phyloP scores from a whole-genome alignment of 1,284 basidiomycete species.

The Coniferiporia weirii region DNA sequence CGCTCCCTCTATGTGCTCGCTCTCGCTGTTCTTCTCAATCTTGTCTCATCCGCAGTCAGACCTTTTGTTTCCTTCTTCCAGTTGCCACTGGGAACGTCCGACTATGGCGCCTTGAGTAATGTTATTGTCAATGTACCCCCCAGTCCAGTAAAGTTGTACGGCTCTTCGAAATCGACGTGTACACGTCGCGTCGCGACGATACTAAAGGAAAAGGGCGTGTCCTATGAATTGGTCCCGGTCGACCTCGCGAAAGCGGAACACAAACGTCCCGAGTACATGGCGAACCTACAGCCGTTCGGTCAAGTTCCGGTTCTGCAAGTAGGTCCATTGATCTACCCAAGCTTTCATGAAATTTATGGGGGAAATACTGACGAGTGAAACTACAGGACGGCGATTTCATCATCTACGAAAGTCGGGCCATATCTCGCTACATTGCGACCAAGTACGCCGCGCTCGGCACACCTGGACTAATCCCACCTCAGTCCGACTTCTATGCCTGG shows the following conservation, averaged over 20 bases:
- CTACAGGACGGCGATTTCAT: conserved; percentile 21
- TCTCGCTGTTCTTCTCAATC: conserved; percentile 11
- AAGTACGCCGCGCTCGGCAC: conserved; percentile 30
- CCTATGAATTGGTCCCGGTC: conserved; percentile 13
- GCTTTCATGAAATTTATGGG: not conserved
- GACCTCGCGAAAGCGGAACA: conserved; percentile 11
- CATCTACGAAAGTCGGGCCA: conserved; percentile 45
- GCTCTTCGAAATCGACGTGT: conserved; percentile 14
- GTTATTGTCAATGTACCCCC: not conserved
- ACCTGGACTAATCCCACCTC: conserved; percentile 21
- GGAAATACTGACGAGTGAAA: not conserved
- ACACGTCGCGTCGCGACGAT: conserved; percentile 18
- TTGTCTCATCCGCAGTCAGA: not conserved
- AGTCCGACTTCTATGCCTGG: conserved; percentile 32
- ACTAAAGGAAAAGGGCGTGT: conserved; percentile 14
- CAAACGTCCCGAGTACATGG: conserved; percentile 13
- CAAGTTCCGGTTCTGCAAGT: conserved; percentile 18
- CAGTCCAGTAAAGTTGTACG: conserved; percentile 2
- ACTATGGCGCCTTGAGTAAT: not conserved
- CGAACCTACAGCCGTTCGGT: conserved; percentile 14
- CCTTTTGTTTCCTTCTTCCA: not conserved
- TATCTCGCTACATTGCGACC: conserved; percentile 34
- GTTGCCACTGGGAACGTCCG: not conserved
- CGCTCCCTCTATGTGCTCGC: conserved; percentile 4
- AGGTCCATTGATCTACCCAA: not conserved